Conservation (phyloP, 768 basidiomycete species). For the Leccinum barrowsii region DNA sequence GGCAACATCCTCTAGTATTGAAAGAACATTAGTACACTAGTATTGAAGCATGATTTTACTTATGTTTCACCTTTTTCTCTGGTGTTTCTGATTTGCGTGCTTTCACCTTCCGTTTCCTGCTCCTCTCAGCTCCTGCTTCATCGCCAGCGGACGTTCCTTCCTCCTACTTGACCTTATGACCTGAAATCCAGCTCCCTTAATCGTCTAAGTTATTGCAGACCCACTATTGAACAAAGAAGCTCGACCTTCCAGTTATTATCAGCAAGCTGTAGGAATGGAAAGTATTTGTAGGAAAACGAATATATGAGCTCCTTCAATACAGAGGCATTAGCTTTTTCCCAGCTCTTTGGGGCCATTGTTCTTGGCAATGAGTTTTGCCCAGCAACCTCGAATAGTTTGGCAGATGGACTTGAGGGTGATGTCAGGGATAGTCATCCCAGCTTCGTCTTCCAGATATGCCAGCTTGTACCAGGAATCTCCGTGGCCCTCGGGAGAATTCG, state of each 20-base stretch:
- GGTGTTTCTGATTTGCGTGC: not conserved
- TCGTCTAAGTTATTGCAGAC: not conserved
- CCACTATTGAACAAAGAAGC: not conserved
- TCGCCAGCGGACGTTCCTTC: not conserved
- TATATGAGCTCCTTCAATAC: not conserved
- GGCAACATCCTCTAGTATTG: too few species aligned
- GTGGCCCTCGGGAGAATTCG: not conserved
- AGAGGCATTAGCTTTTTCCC: constrained; percentile 3
- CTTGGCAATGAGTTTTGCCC: not conserved
- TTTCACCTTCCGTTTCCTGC: not conserved
- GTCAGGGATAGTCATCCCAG: not conserved
- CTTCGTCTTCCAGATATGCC: not conserved
- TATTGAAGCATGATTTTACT: too few species aligned
- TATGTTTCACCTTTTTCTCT: not conserved
- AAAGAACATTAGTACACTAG: too few species aligned
- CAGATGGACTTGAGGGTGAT: not conserved
- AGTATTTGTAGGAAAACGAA: not conserved
- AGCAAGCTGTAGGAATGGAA: not conserved
- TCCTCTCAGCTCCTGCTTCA: too few species aligned
- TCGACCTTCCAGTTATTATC: constrained; percentile 2
- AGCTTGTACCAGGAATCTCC: not conserved
- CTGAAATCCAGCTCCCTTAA: too few species aligned
- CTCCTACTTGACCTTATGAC: not conserved
- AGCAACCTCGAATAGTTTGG: too few species aligned
- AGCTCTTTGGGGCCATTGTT: not conserved